Evolutionary conservation across 2,329 filamentous ascomycete genomes (phyloP), one percentile per base, ranked within the genome.

Genomic region (Aspergillus bombycis): DNA sequence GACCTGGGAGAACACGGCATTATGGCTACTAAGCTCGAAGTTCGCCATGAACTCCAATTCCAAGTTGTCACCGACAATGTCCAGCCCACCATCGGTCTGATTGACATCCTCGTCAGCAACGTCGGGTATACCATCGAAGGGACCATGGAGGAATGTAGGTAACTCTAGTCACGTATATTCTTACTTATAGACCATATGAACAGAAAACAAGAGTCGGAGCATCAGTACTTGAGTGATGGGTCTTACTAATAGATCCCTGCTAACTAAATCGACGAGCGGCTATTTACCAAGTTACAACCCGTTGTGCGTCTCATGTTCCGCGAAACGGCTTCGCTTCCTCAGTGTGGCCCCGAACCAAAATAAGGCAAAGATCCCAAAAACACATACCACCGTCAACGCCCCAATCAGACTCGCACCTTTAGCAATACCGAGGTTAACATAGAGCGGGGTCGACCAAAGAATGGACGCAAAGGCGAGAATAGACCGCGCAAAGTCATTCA

Each of bases 41-140:
- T 64, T 1, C 43, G 28, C 21, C 45, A 34, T 26, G 62, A 60
- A 38, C 26, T 53, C 1, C 54, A 60, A 23, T 53, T 63, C 41
- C 23, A 60, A 30, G 26, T 45, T 7, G 36, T 54, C 12, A 21
- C 62, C 11, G 56, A 58, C 43, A 19, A 52, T 8, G 46, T 57
- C 16, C 11, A 52, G 9, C 11, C 28, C 2, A 57, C 34, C 11
- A 23, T 57, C 32, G 60, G 60, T 0, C 60, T 54, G 3, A 64
- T 85, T 32, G 83, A 84, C 58, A 80, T 84, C 57, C 78, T 85
- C 26, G 70, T 85, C 67, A 85, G 84, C 30, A 78, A 81, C 0
- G 82, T 82, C 0, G 83, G 80, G 1, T 74, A 60, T 12, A 23
- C 60, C 28, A 71, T 62, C 9, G 61, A 65, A 50, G 69, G 72